Evolutionary conservation across 2,329 filamentous ascomycete genomes (phyloP).

Genomic region (Neocatenulostroma microsporum): DNA sequence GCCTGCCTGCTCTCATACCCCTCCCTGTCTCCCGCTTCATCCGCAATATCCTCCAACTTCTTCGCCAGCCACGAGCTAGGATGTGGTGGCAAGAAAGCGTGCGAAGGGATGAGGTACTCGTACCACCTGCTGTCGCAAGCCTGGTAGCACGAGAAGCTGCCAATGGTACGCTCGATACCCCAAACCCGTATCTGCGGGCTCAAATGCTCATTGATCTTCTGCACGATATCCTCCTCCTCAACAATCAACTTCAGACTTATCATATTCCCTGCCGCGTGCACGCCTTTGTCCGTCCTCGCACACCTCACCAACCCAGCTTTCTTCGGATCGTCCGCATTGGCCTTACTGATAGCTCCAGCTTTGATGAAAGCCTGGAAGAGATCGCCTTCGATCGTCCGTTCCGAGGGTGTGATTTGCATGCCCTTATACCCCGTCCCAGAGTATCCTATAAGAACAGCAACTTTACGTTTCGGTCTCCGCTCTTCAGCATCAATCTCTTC

Average conservation of each 20-base stretch:
- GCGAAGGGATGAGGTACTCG: slow-evolving; percentile 91
- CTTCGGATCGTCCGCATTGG: slow-evolving; percentile 92
- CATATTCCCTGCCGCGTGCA: slow-evolving; percentile 91
- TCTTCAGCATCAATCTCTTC: slow-evolving; percentile 85
- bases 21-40: slow-evolving; percentile 64
- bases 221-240: slow-evolving; percentile 76
- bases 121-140: slow-evolving; percentile 93
- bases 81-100: slow-evolving; percentile 86
- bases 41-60: slow-evolving; percentile 69
- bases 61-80: slow-evolving; percentile 78
- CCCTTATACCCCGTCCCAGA: slow-evolving; percentile 94
- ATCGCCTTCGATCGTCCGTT: slow-evolving; percentile 94
- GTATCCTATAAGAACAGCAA: slow-evolving; percentile 91
- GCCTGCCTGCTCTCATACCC: slow-evolving; percentile 61
- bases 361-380: slow-evolving; percentile 86
- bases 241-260: slow-evolving; percentile 94
- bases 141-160: slow-evolving; percentile 90
- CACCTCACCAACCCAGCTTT: slow-evolving; percentile 93
- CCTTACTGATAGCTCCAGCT: slow-evolving; percentile 89
- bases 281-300: slow-evolving; percentile 93
- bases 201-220: slow-evolving; percentile 82
- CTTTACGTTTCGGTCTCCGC: slow-evolving; percentile 87
- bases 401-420: slow-evolving; percentile 64
- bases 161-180: slow-evolving; percentile 84
- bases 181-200: slow-evolving; percentile 88